Base-by-base conservation (phyloP, 1,284 basidiomycete species). In the Pseudozyma sp. region DNA sequence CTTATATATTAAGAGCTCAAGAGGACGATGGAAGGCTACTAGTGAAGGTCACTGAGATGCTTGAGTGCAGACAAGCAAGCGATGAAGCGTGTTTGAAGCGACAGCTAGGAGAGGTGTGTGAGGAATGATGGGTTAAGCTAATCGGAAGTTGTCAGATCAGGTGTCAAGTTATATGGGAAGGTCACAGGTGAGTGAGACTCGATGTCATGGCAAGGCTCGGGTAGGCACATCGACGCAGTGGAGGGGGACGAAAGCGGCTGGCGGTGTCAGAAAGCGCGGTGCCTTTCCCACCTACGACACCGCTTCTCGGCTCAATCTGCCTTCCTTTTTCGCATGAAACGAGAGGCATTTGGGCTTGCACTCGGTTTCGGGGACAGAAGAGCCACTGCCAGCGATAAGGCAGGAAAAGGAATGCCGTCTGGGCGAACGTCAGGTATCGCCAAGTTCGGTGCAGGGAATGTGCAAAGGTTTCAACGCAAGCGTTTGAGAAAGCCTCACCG, bases 161-260 rank as follows among this genome's bases (percentile, higher is more conserved):
- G 18, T 43, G 18, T 55, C 40, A 25, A n/a, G 38, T 69, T 69
- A 69, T 69, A 69, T 69, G 56, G n/a, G 49, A 47, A 47, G 25
- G 52, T 51, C 34, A 44, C 39, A 47, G 14, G 43, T 55, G 58
- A 52, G 54, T 54, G 19, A 51, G 59, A 16, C n/a, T 53, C 45
- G 45, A 49, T 57, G 67, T 63, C 56, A 59, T 69, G 21, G 39
- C 56, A 42, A 2, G 6, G 25, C 43, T 52, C 48, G 67, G 43
- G 39, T 52, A 52, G 36, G 19, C 10, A 48, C 25, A 10, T 36
- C 25, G 13, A 51, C 7, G 25, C 31, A 51, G 14, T 38, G 36
- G 21, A 36, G 21, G 16, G 3, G 18, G 18, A 21, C n/a, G 7
- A 13, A n/a, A 36, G 53, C 53, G 50, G 43, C 43, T 63, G 48